Evolutionary conservation across 768 basidiomycete genomes (phyloP), one percentile per base, ranked within the genome.

Genomic region (Russula dissimulans): DNA sequence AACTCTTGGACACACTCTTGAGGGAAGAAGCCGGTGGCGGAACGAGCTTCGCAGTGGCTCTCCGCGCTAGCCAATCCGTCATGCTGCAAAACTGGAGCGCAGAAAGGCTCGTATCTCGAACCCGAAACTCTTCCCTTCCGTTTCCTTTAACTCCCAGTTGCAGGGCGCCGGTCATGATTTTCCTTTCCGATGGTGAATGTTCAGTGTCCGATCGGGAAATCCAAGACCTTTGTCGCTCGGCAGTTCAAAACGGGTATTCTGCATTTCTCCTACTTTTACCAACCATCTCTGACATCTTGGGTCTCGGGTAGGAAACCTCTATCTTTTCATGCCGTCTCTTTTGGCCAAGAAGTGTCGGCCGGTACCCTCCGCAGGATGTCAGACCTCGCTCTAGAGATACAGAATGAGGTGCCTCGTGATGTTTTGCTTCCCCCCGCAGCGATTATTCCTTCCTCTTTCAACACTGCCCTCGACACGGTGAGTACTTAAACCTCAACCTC

Each of bases 261-360:
- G 4, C 39, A 3, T 41, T 41, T 41, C 10, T 4, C 15, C 0
- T 17, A 9, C 50, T 22, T 14, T 4, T 3, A 26, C 1, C 9
- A 9, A 64, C 38, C 29, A 4, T 45, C 3, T 15, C 54, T 44
- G 22, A 60, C 34, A 1, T 0, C 8, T n/a, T 32, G 4, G 17
- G 22, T 2, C 22, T 26, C 22, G 22, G 22, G 0, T 48, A 84
- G 83, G 11, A 79, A 80, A 72, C 70, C 81, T 0, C 69, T 82
- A 1, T 81, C 82, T 0, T 80, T 85, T 65, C 83, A 85, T 46
- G 66, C 82, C 0, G 79, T 85, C 15, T 76, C 81, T 0, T 85
- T 85, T 42, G 83, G 83, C 5, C 70, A 72, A 1, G 66, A 71
- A 22, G 43, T 67, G 47, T 17, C 67, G 61, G 64, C 63, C 38